phyloP scores from a whole-genome alignment of 768 basidiomycete species.

The Agaricus sinodeliciosus region DNA sequence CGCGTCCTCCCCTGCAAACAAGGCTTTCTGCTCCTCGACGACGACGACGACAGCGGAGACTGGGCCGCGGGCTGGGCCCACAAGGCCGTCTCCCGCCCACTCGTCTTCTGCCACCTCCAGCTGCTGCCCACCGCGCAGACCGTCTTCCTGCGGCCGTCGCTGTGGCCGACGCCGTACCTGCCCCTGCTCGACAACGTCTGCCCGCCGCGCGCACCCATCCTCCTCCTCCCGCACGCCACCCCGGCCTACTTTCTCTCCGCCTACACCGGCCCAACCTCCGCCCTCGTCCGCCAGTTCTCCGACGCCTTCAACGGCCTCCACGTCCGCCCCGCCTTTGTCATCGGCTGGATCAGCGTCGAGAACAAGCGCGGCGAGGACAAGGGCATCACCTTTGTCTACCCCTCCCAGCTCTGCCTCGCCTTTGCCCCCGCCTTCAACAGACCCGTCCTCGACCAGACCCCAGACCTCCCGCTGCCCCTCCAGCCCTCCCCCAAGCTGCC shows the following conservation, averaged over 20 bases:
- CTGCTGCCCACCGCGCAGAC: slow-evolving; percentile 33
- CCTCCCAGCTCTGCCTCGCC: slow-evolving; percentile 49
- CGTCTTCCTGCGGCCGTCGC: slow-evolving; percentile 60
- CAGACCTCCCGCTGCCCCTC: slow-evolving; percentile 57
- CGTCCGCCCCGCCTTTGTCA: slow-evolving; percentile 37
- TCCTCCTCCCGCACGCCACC: slow-evolving; percentile 60
- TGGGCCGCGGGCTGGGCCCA: slow-evolving; percentile 67
- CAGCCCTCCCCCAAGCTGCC: slow-evolving; percentile 41
- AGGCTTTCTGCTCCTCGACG: slow-evolving; percentile 53
- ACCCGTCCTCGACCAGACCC: slow-evolving; percentile 45
- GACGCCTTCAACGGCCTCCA: slow-evolving; percentile 58
- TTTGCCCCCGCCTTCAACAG: slow-evolving; percentile 31
- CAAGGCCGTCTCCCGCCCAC: slow-evolving; percentile 44
- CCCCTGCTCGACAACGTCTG: slow-evolving; percentile 30
- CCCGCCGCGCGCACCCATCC: slow-evolving; percentile 58
- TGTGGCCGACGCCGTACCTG: slow-evolving; percentile 51
- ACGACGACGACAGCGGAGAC: slow-evolving; percentile 21
- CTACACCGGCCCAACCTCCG: slow-evolving; percentile 64
- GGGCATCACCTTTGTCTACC: slow-evolving; percentile 70
- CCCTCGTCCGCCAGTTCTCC: slow-evolving; percentile 57
- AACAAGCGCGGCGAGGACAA: slow-evolving; percentile 80
- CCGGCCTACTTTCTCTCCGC: slow-evolving; percentile 69
- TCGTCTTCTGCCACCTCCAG: slow-evolving; percentile 56
- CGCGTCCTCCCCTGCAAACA: slow-evolving; percentile 41
- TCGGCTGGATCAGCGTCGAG: slow-evolving; percentile 71